These are phyloP conservation scores for Metschnikowia koreensis DNA, from an alignment of 805 yeast genomes.

Conservation along the genomic window DNA sequence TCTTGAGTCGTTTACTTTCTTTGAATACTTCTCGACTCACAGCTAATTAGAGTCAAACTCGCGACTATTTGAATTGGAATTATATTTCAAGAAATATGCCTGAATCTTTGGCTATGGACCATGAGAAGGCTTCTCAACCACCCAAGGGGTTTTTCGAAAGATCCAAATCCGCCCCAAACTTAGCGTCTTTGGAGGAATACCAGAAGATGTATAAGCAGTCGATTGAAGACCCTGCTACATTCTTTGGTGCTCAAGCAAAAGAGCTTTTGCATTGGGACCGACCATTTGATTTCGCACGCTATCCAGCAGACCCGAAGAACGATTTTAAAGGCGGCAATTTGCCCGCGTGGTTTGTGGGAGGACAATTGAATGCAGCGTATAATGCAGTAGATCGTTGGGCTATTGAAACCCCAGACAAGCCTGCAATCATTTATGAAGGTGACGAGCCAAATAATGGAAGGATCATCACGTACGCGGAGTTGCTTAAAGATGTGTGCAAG, in stretches of 20 bases:
- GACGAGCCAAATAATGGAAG: conserved; percentile 79
- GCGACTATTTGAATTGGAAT: not conserved
- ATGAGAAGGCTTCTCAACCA: conserved; percentile 20
- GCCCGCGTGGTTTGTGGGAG: conserved; percentile 89
- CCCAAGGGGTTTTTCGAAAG: conserved; percentile 21
- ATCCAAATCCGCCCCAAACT: conserved; percentile 14
- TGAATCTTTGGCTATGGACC: conserved; percentile 20
- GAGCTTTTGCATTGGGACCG: conserved; percentile 76
- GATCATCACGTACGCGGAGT: conserved; percentile 79
- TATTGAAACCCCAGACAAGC: conserved; percentile 75
- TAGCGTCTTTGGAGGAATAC: conserved; percentile 18
- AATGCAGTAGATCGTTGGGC: conserved; percentile 98
- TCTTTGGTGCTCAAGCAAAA: conserved; percentile 76
- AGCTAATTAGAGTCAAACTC: not conserved
- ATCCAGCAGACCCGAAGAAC: conserved; percentile 55
- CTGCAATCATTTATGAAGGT: conserved; percentile 88
- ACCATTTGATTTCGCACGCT: conserved; percentile 62
- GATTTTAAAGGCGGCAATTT: conserved; percentile 62
- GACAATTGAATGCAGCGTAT: conserved; percentile 88
- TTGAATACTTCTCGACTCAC: not conserved
- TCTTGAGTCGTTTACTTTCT: not conserved
- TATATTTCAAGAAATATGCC: conserved; percentile 11
- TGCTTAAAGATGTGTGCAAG: conserved; percentile 78
- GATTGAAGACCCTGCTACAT: conserved; percentile 72
- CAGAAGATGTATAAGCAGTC: conserved; percentile 63